These are phyloP conservation scores for Suhomyces wounanorum DNA, from an alignment of 1,139 yeast genomes.

Conservation along the genomic window DNA sequence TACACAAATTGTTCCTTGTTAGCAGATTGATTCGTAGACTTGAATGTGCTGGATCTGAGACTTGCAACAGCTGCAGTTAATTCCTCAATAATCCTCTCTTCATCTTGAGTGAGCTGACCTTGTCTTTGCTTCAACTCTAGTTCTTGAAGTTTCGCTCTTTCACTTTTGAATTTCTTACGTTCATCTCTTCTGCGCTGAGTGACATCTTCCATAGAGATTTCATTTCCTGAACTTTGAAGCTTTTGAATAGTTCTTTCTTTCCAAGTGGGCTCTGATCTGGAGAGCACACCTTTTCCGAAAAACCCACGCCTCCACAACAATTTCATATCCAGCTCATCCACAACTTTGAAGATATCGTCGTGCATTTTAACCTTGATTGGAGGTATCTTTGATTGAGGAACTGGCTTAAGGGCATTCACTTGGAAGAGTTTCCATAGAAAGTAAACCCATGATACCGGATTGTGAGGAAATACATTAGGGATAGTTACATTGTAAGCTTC, in stretches of 20 bases:
- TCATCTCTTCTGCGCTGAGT: conserved; percentile 74
- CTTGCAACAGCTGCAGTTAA: conserved; percentile 22
- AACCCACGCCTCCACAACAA: conserved; percentile 83
- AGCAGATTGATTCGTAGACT: neutral
- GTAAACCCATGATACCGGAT: conserved; percentile 61
- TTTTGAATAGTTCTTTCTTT: conserved; percentile 56
- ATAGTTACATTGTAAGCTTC: conserved; percentile 36
- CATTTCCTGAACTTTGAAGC: conserved; percentile 32
- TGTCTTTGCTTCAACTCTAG: conserved; percentile 34
- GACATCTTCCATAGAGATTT: conserved; percentile 57
- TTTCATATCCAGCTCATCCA: conserved; percentile 49
- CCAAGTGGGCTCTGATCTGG: conserved; percentile 96
- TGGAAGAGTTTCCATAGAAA: conserved; percentile 39
- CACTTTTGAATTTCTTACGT: conserved; percentile 68
- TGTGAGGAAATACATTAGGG: conserved; percentile 54
- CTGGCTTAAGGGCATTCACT: conserved; percentile 24
- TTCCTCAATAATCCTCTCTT: conserved; percentile 27
- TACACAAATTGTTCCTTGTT: neutral
- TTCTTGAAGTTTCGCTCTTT: conserved; percentile 43
- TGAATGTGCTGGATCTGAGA: conserved; percentile 6
- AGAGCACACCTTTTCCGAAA: conserved; percentile 88
- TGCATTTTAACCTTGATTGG: conserved; percentile 29
- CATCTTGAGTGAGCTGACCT: conserved; percentile 27
- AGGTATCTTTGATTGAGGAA: conserved; percentile 28
- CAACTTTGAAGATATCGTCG: conserved; percentile 47